Evolutionary conservation across 2,329 filamentous ascomycete species (phyloP), one percentile per base, ranked within the genome.

Genomic region (Arthrobotrys sphaeroides): DNA sequence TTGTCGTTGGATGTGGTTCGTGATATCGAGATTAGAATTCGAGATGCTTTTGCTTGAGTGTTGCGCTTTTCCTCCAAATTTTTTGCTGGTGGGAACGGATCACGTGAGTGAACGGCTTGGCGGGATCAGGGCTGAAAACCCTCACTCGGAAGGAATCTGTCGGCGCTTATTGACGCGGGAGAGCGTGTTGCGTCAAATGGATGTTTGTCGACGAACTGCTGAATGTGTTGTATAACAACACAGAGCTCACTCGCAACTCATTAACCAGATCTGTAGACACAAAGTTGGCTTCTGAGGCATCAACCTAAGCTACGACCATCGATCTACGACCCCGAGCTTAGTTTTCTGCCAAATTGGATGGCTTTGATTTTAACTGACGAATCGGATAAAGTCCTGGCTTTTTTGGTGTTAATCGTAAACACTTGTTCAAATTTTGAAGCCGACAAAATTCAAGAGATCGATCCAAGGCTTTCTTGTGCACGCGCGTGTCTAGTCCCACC

Each of bases 1-100:
- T 45, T n/a, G 61, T 38, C 31, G 53, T 42, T 31, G 2, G 33
- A 13, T 33, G 33, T 31, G 47, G 22, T 64, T 75, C 72, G 72
- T 75, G 59, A 69, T 57, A 53, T 75, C 64, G 64, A 75, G 64
- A 75, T 75, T 68, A n/a, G 72, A 64, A 75, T 49, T 70, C 66
- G 38, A 70, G 51, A 53, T 65, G 72, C 64, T n/a, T 59, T 45
- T 28, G 45, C 57, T 69, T 51, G 45, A 49, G 59, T 75, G 72
- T 64, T 69, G 72, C 64, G 20, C 51, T 45, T 67, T 74, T 74
- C 33, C 62, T 38, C 42, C 57, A 61, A 69, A 75, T 57, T 64
- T 60, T 59, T 66, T 68, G 47, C 49, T 65, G 59, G 49, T 75
- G 72, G 47, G 72, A 65, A 31, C 0, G 10, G n/a, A 20, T 75